These are phyloP conservation scores for Sclerotinia nivalis DNA, from an alignment of 2,329 filamentous ascomycete genomes.

Conservation along the genomic window DNA sequence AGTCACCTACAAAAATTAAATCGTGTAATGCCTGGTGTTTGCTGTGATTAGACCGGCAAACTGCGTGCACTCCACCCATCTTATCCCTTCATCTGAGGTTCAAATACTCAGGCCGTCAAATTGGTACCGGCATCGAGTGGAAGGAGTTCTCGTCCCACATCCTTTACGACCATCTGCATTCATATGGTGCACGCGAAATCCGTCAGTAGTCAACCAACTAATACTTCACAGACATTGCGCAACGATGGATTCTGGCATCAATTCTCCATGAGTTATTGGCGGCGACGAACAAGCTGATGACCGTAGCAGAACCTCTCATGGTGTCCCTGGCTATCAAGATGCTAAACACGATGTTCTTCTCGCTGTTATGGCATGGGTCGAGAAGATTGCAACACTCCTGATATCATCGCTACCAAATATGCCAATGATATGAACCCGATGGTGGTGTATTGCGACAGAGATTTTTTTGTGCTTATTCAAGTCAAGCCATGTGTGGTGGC, in stretches of 20 bases:
- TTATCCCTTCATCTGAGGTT: too few species aligned
- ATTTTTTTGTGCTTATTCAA: constrained; percentile 47
- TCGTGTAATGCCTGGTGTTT: too few species aligned
- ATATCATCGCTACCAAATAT: constrained; percentile 44
- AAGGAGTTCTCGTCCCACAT: background rate
- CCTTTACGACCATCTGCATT: too few species aligned
- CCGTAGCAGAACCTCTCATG: constrained; percentile 38
- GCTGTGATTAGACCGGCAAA: too few species aligned
- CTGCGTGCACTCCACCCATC: too few species aligned
- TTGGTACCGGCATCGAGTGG: background rate
- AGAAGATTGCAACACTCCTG: constrained; percentile 44
- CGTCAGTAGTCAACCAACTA: too few species aligned
- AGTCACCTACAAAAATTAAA: too few species aligned
- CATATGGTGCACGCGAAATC: background rate
- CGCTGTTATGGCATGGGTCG: constrained; percentile 52
- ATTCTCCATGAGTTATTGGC: constrained; percentile 47
- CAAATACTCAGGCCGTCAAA: too few species aligned
- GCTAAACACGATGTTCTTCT: constrained; percentile 50
- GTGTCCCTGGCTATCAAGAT: constrained; percentile 47
- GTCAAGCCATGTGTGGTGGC: constrained; percentile 26
- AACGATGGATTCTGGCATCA: background rate
- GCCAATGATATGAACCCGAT: constrained; percentile 43
- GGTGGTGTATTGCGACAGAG: constrained; percentile 48
- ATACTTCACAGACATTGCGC: background rate
- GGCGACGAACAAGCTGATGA: constrained; percentile 35